Conservation (phyloP, 352 stramenopile species). For the Elongisporangium senticosum region DNA sequence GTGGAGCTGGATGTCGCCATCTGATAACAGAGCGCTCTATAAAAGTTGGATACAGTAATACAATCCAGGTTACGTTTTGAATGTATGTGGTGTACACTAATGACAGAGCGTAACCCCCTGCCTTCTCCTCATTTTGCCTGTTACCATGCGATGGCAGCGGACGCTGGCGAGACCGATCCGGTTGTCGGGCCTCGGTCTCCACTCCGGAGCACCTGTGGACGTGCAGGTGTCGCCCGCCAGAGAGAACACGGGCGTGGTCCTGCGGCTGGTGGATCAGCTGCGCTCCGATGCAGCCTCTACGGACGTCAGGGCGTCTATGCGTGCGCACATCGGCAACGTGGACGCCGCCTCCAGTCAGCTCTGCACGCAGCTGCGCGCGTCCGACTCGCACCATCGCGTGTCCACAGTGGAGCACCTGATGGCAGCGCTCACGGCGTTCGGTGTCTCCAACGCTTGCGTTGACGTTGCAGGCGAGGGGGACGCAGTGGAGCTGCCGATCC, state of each 20-base stretch:
- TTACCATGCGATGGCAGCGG: conserved; percentile 27
- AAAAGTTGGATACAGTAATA: not conserved
- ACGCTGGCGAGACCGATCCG: conserved; percentile 41
- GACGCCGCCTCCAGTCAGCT: conserved; percentile 38
- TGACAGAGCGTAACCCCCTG: not conserved
- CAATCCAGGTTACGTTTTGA: not conserved
- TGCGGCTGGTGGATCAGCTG: conserved; percentile 8
- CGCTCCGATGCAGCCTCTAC: not conserved
- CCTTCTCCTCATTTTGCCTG: not conserved
- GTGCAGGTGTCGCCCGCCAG: conserved; percentile 30
- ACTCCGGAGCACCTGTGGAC: conserved; percentile 32
- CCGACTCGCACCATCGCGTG: conserved; percentile 6
- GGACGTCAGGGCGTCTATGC: conserved; percentile 6
- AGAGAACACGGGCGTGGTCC: conserved; percentile 25
- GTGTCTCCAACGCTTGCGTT: conserved; percentile 40
- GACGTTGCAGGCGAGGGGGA: conserved; percentile 17
- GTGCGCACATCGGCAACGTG: conserved; percentile 27
- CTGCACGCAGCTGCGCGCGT: conserved; percentile 42
- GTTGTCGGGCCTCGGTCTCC: conserved; percentile 53
- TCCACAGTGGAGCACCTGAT: conserved; percentile 69
- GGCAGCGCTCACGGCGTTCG: conserved; percentile 41
- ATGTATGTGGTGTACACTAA: not conserved
- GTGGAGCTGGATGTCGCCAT: conserved; percentile 20
- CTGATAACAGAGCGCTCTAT: not conserved
- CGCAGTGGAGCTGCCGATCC: conserved; percentile 44